phyloP scores from a whole-genome alignment of 75 land plant species.

The Sequoiadendron giganteum region DNA sequence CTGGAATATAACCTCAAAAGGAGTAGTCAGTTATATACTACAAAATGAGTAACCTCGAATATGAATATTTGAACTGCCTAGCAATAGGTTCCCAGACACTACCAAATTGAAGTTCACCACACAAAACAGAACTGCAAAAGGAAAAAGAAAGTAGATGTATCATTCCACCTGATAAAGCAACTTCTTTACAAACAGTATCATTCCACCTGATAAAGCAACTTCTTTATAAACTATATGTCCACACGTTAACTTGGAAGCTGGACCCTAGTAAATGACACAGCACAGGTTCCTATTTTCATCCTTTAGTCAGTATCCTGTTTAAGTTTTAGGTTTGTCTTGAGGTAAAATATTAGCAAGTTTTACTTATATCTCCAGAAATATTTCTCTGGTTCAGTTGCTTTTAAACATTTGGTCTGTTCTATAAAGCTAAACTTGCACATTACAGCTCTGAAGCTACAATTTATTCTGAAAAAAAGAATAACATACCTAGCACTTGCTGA shows the following conservation, averaged over 20 bases:
- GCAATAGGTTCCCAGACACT: not conserved
- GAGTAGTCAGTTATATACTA: not conserved
- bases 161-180: not conserved
- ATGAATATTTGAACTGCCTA: not conserved
- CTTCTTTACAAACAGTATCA: not conserved
- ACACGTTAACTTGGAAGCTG: not conserved
- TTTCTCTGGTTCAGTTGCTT: not conserved
- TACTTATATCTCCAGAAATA: not conserved
- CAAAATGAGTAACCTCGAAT: not conserved
- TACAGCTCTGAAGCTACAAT: not conserved
- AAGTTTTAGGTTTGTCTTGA: not conserved
- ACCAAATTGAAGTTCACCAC: not conserved
- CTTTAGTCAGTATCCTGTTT: not conserved
- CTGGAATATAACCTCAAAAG: not conserved
- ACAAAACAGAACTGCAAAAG: not conserved
- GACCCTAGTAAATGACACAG: not conserved
- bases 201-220: not conserved
- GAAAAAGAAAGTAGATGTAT: not conserved
- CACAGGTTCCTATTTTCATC: not conserved
- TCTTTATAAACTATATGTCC: not conserved
- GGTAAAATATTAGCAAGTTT: not conserved
- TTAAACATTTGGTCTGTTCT: not conserved
- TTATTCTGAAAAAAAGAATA: not conserved
- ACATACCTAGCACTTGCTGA: constrained; percentile 74
- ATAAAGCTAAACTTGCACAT: not conserved